phyloP scores from a whole-genome alignment of 73 alveolate species.

The Paraurostyla sp. region DNA sequence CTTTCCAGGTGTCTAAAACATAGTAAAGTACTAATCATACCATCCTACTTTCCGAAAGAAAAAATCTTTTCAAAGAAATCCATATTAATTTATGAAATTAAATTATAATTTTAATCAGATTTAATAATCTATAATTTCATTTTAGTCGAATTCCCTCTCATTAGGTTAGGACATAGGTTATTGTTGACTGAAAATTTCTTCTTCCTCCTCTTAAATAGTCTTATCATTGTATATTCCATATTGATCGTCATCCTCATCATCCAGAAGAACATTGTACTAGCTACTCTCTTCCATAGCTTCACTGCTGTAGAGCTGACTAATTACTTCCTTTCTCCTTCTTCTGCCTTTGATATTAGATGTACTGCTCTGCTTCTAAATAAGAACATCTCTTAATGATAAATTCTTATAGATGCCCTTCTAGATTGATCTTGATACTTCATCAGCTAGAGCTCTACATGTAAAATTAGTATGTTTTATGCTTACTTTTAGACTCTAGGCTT shows the following conservation, averaged over 20 bases:
- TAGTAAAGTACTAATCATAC: not conserved
- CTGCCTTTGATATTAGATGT: not conserved
- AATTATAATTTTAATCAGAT: not conserved
- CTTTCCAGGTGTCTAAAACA: constrained; percentile 39
- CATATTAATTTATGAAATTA: constrained; percentile 1
- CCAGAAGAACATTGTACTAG: not conserved
- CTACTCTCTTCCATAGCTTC: not conserved
- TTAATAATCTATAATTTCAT: too few relatives aligned
- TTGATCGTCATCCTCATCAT: constrained; percentile 7
- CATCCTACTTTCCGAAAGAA: constrained; percentile 22
- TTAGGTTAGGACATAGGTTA: too few relatives aligned
- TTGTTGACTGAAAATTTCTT: too few relatives aligned
- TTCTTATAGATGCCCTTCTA: constrained; percentile 43
- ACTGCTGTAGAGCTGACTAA: not conserved
- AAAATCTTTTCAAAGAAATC: constrained; percentile 6
- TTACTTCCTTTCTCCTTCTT: not conserved
- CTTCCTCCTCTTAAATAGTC: constrained; percentile 1
- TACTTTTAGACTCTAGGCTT: constrained; percentile 35
- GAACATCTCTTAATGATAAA: constrained; percentile 20
- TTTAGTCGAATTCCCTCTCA: too few relatives aligned
- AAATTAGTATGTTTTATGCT: not conserved
- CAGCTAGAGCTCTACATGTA: constrained; percentile 15
- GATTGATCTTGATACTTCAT: constrained; percentile 43
- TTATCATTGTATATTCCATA: not conserved
- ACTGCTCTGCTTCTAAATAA: constrained; percentile 14